Evolutionary conservation across 371 early-diverging fungal species (phyloP).

Genomic region (Mucor plumbeus): DNA sequence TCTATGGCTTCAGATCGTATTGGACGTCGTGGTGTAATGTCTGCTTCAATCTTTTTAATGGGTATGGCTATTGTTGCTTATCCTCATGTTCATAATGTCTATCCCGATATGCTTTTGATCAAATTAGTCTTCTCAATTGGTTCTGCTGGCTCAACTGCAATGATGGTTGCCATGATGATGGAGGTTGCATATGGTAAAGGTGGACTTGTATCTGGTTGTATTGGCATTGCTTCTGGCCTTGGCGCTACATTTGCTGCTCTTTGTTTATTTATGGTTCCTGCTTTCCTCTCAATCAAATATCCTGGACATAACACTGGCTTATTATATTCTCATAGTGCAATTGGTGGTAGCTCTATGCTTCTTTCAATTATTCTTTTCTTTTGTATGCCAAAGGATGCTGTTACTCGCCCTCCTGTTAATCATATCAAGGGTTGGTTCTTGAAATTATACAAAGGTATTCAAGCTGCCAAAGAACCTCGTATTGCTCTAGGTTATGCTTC

Average conservation of each 20-base stretch:
- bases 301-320: constrained; percentile 33
- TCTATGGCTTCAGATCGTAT: constrained; percentile 29
- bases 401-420: constrained; percentile 15
- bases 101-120: constrained; percentile 58
- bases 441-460: constrained; percentile 29
- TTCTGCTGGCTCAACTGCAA: constrained; percentile 68
- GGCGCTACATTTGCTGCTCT: constrained; percentile 58
- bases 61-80: constrained; percentile 52
- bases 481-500: constrained; percentile 65
- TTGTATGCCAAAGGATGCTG: constrained; percentile 40
- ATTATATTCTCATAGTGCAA: constrained; percentile 33
- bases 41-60: constrained; percentile 48
- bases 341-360: constrained; percentile 47
- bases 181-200: constrained; percentile 57
- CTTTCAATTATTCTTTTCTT: constrained; percentile 43
- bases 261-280: constrained; percentile 49
- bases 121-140: constrained; percentile 69
- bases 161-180: constrained; percentile 69
- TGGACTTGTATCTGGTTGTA: constrained; percentile 56
- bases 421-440: constrained; percentile 11
- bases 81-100: constrained; percentile 55
- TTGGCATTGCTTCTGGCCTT: constrained; percentile 59
- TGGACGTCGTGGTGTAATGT: constrained; percentile 30
- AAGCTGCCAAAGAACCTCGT: constrained; percentile 61
- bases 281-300: constrained; percentile 28